Evolutionary conservation across 305 asterid genomes (phyloP).

Genomic region (Caryopteris hybrid): DNA sequence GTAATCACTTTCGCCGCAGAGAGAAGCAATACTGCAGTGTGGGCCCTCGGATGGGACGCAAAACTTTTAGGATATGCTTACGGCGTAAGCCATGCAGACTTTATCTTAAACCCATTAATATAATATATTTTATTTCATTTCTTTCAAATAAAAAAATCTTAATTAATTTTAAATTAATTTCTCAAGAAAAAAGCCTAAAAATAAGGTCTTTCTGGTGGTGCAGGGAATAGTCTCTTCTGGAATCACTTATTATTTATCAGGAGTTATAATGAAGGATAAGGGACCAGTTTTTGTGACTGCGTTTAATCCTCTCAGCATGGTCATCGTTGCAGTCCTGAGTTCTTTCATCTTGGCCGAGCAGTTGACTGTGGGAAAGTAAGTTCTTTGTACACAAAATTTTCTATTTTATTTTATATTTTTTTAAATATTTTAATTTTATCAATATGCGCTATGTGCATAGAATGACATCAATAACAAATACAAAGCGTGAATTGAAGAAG

Average conservation of each 20-base stretch:
- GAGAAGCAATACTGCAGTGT: slow-evolving; percentile 32
- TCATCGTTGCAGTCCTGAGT: neutral
- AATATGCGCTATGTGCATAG: too few species aligned
- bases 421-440: too few species aligned
- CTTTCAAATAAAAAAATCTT: too few species aligned
- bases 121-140: too few species aligned
- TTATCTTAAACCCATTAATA: too few species aligned
- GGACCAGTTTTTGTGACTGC: neutral
- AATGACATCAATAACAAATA: too few species aligned
- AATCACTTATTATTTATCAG: neutral
- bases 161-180: too few species aligned
- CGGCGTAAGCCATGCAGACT: too few species aligned
- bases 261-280: neutral
- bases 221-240: neutral
- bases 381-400: neutral
- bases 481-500: neutral
- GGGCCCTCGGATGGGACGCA: slow-evolving; percentile 48
- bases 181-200: too few species aligned
- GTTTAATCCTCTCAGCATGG: neutral
- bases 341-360: neutral
- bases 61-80: slow-evolving; percentile 42
- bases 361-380: neutral
- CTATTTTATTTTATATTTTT: too few species aligned
- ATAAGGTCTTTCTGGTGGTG: neutral
- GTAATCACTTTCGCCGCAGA: slow-evolving; percentile 39